Conservation (phyloP, 331 rosid species). For the Pyracantha coccinea region DNA sequence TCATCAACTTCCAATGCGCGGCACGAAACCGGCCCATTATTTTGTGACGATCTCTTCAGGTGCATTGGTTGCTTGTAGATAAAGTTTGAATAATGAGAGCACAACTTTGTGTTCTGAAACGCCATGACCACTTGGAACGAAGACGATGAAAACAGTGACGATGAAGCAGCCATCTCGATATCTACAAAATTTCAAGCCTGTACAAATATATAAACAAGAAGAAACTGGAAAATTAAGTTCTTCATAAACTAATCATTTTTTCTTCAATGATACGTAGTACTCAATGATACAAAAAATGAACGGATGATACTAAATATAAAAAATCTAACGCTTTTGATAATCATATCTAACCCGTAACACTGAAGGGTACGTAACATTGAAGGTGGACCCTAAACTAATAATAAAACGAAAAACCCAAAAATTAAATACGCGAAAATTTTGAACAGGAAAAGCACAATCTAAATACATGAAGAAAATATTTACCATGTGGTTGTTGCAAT, state of each 20-base stretch:
- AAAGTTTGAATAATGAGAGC: conserved; percentile 14
- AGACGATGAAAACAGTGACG: conserved; percentile 27
- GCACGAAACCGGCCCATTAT: conserved; percentile 20
- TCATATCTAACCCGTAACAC: too few species aligned
- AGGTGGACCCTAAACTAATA: too few species aligned
- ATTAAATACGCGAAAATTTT: too few species aligned
- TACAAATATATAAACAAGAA: not conserved
- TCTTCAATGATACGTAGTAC: too few species aligned
- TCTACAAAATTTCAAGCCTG: not conserved
- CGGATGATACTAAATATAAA: too few species aligned
- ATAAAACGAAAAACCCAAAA: too few species aligned
- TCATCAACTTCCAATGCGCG: conserved; percentile 32
- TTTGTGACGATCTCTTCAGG: conserved; percentile 7
- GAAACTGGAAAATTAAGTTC: not conserved
- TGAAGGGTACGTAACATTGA: too few species aligned
- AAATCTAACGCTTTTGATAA: too few species aligned
- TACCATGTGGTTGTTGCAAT: too few species aligned
- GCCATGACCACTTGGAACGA: conserved; percentile 33
- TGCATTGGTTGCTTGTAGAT: conserved; percentile 11
- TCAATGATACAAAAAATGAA: too few species aligned
- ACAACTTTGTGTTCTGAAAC: conserved; percentile 17
- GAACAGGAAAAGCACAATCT: too few species aligned
- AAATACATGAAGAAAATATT: too few species aligned
- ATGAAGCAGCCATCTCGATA: conserved; percentile 45
- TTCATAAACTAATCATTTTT: not conserved